Evolutionary conservation across 169 alveolate species (phyloP).

Genomic region (Toxoplasma gondii): DNA sequence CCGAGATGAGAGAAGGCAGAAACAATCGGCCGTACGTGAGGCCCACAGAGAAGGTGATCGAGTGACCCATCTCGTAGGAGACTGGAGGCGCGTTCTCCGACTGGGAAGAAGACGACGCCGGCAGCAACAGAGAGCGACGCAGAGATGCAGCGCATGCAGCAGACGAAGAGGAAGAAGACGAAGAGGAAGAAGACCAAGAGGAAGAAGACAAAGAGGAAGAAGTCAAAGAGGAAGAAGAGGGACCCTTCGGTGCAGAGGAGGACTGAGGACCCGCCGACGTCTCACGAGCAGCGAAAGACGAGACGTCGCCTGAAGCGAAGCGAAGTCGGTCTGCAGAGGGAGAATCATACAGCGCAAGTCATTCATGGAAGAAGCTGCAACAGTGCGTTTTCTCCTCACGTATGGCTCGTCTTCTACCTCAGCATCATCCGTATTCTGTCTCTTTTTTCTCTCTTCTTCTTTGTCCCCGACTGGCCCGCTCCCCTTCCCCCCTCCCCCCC

Average conservation of each 20-base stretch:
- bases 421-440: too few relatives aligned
- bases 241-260: not conserved
- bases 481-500: too few relatives aligned
- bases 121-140: conserved; percentile 4
- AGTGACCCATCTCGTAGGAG: conserved; percentile 59
- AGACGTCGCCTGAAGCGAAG: too few relatives aligned
- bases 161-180: not conserved
- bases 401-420: too few relatives aligned
- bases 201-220: not conserved
- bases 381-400: too few relatives aligned
- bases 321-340: too few relatives aligned
- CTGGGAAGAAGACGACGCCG: not conserved
- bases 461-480: too few relatives aligned
- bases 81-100: conserved; percentile 28
- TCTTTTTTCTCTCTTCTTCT: too few relatives aligned
- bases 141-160: not conserved
- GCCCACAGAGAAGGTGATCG: conserved; percentile 51
- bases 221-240: not conserved
- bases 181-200: not conserved
- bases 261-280: too few relatives aligned
- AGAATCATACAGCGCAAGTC: too few relatives aligned
- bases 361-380: too few relatives aligned
- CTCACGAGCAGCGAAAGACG: too few relatives aligned
- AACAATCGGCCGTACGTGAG: conserved; percentile 51
- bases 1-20: conserved; percentile 28